Base-by-base conservation (phyloP, 129 eudicot genomes). In the Saposhnikovia divaricata region DNA sequence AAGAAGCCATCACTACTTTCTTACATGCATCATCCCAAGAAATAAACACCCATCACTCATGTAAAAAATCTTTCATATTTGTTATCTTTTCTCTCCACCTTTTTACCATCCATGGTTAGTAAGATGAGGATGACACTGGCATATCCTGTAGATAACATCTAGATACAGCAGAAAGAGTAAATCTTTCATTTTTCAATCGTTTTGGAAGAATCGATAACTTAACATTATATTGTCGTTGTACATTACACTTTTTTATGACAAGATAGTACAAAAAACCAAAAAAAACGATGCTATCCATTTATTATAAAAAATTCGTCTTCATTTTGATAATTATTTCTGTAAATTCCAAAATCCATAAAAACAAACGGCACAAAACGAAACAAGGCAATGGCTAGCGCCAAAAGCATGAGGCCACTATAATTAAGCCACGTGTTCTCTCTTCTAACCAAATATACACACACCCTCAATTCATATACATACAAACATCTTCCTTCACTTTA, bases 1-100 rank as follows among this genome's bases (percentile, higher is more conserved):
- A 86, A 85, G 83, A 94, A 78, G 87, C 82, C 80, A 18, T 90
- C 91, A 18, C 57, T 92, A 21, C 93, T 92, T 77, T 80, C 94
- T 37, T 89, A 83, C 80, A 78, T 90, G 81, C 87, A 90, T 78
- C 87, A 21, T 86, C 73, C 25, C 84, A 81, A 66, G 89, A 85
- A 55, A 78, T 43, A 72, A 79, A 23, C 59, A 80, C 61, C 16
- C 0, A 28, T 31, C 34, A 31, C 23, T 50, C 6, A n/a, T 25
- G 38, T 25, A 25, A 23, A 63, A 23, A 23, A 23, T 0, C 3
- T 50, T 50, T 15, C 14, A 48, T 50, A 4, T 57, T 57, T 57
- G 28, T 23, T 21, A 21, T 57, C 1, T 57, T 55, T 21, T 21
- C 13, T 57, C 28, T 23, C 28, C 2, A 28, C 8, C 65, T 57